A percentile compares a stretch with the other conserved stretches of the same genome.
Evolutionary conservation across 208 protist genomes (phyloP).

Genomic region (Leishmania tarentolae): DNA sequence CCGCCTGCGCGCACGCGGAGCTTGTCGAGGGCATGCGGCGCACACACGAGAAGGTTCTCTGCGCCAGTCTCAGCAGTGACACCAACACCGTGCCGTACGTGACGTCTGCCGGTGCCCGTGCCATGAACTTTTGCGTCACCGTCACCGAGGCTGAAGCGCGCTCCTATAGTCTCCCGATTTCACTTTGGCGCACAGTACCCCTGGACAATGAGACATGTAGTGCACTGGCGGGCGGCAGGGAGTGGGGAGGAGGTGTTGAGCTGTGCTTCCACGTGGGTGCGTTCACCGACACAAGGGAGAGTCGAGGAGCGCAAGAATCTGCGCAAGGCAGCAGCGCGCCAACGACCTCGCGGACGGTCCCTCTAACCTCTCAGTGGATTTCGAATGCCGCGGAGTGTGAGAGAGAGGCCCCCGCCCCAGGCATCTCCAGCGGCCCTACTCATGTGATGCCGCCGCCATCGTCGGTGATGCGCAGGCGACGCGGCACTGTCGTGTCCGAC

Average conservation of each 20-base stretch:
- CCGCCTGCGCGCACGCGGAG: constrained; percentile 11
- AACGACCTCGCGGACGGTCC: not conserved
- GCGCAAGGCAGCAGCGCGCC: not conserved
- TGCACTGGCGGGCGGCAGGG: not conserved
- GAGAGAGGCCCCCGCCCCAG: not conserved
- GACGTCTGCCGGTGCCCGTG: constrained; percentile 1
- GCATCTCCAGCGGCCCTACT: not conserved
- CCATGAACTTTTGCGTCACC: not conserved
- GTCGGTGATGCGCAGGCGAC: constrained; percentile 9
- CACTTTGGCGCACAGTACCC: constrained; percentile 15
- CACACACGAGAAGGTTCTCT: constrained; percentile 8
- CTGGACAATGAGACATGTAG: not conserved
- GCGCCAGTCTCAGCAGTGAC: not conserved
- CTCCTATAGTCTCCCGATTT: constrained; percentile 17
- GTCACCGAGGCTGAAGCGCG: constrained; percentile 24
- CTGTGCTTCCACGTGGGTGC: constrained; percentile 17
- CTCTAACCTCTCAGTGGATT: not conserved
- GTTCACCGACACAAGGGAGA: too few relatives aligned
- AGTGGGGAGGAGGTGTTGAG: constrained; percentile 11
- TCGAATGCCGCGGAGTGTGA: not conserved
- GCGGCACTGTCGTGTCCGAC: constrained; percentile 15
- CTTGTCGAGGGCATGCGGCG: constrained; percentile 9
- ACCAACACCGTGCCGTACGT: not conserved
- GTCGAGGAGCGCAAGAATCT: not conserved
- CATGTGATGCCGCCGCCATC: not conserved